Percentiles rank a stretch among this genome's conserved stretches.
phyloP scores from a whole-genome alignment of 805 yeast genomes.

The Dipodascopsis uninucleata region DNA sequence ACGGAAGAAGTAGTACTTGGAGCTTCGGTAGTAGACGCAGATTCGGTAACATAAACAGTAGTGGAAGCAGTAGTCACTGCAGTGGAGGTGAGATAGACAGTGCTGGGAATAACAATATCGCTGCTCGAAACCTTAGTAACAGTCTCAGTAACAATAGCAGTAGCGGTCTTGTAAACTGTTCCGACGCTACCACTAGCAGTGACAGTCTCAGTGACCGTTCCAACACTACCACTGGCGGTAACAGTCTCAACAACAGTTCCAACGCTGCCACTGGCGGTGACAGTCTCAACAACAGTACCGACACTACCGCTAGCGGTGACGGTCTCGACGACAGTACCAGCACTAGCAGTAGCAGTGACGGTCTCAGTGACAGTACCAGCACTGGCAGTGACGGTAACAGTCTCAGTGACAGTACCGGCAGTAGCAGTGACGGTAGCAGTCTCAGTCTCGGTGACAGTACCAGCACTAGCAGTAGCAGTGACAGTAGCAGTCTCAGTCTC shows the following conservation, averaged over 20 bases:
- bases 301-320: conserved; percentile 23
- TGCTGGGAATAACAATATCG: conserved; percentile 9
- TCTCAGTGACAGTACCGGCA: background rate
- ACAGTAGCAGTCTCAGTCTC: conserved; percentile 1
- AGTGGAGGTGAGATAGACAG: conserved; percentile 9
- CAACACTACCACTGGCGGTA: conserved; percentile 15
- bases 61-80: conserved; percentile 3
- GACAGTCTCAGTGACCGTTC: conserved; percentile 16
- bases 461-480: conserved; percentile 13
- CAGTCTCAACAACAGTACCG: conserved; percentile 12
- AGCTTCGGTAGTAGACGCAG: conserved; percentile 7
- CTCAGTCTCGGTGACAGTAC: conserved; percentile 22
- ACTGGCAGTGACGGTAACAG: background rate
- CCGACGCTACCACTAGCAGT: conserved; percentile 19
- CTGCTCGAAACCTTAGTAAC: background rate
- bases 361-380: conserved; percentile 2
- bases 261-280: conserved; percentile 13
- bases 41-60: conserved; percentile 2
- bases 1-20: conserved; percentile 12
- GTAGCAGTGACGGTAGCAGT: conserved; percentile 1
- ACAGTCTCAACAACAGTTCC: conserved; percentile 17
- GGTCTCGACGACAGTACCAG: conserved; percentile 18
- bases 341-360: conserved; percentile 1
- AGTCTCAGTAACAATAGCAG: conserved; percentile 18
- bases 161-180: conserved; percentile 17